phyloP scores from a whole-genome alignment of 1,139 yeast species.

The Yamadazyma kanchanaburiensis region DNA sequence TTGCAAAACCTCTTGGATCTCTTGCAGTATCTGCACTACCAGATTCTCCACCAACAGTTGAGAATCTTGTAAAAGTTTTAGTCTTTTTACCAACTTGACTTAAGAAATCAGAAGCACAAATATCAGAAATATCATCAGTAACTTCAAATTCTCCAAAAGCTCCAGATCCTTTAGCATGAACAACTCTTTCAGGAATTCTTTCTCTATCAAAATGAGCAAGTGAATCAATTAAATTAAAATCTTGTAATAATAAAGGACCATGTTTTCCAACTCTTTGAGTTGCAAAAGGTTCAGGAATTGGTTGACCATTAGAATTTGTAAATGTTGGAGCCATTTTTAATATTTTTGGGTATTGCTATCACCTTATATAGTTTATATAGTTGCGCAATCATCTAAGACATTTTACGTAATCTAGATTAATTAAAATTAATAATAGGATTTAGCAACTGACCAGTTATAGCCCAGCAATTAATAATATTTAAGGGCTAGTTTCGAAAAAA shows the following conservation, averaged over 20 bases:
- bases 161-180: constrained; percentile 83
- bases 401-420: no score
- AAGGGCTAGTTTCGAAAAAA: no score
- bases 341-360: no score
- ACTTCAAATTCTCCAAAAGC: constrained; percentile 72
- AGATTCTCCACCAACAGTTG: constrained; percentile 79
- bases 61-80: constrained; percentile 63
- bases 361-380: no score
- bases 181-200: constrained; percentile 79
- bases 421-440: no score
- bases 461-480: no score
- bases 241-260: constrained; percentile 72
- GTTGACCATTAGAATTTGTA: constrained; percentile 67
- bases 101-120: constrained; percentile 61
- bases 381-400: no score
- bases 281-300: constrained; percentile 57
- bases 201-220: constrained; percentile 78
- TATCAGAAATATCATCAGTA: constrained; percentile 71
- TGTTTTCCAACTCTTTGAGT: constrained; percentile 63
- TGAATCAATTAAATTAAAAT: constrained; percentile 66
- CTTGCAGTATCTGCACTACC: constrained; percentile 79
- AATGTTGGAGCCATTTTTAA: constrained; percentile 25
- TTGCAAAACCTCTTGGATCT: constrained; percentile 80
- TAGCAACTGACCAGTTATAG: no score
- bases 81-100: constrained; percentile 68